Percentiles rank a stretch among this genome's conserved stretches.
phyloP scores from a whole-genome alignment of 1,284 basidiomycete genomes.

The Gomphus bonarii region DNA sequence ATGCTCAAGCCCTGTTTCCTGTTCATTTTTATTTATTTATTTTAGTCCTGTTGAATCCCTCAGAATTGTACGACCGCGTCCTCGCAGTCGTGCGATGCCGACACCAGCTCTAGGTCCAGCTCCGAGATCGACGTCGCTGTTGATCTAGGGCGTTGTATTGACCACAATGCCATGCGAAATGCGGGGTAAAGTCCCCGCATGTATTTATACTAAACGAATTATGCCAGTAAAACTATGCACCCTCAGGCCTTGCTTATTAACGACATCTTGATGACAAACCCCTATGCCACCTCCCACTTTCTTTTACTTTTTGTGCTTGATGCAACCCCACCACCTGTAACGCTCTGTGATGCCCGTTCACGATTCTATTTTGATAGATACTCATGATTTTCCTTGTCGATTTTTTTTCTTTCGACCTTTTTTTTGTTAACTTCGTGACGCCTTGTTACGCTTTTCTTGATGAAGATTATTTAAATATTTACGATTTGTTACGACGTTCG shows the following conservation, averaged over 20 bases:
- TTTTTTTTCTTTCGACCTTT: not conserved
- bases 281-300: not conserved
- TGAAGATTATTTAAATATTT: not conserved
- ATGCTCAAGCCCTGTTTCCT: not conserved
- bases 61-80: conserved; percentile 50
- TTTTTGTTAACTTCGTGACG: not conserved
- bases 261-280: not conserved
- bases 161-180: not conserved
- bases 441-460: not conserved
- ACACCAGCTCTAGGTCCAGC: not conserved
- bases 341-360: not conserved
- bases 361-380: not conserved
- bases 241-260: not conserved
- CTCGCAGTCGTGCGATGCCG: conserved; percentile 19
- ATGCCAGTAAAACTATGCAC: not conserved
- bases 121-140: conserved; percentile 3
- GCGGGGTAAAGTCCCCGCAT: not conserved
- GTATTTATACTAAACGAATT: not conserved
- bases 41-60: conserved; percentile 48
- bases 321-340: not conserved
- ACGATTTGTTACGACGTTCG: too few relatives aligned
- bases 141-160: not conserved
- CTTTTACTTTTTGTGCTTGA: not conserved
- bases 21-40: not conserved
- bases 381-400: not conserved